Conservation (phyloP, 148 eudicot species). For the Cornus suecica region DNA sequence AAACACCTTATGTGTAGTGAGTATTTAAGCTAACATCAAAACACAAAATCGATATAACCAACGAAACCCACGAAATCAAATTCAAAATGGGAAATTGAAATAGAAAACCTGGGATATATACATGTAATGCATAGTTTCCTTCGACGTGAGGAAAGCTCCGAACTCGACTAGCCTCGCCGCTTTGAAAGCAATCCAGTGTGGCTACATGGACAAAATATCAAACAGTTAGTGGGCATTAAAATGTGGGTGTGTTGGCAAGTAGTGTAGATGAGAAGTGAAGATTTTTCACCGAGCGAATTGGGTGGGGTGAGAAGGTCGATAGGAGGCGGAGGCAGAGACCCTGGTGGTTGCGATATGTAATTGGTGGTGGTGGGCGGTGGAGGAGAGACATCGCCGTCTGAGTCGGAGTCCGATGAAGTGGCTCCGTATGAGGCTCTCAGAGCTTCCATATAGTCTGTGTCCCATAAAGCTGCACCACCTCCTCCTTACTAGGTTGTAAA, state of each 20-base stretch:
- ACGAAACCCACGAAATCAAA: not conserved
- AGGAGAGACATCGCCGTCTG: conserved; percentile 25
- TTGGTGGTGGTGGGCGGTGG: conserved; percentile 1
- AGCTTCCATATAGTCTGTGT: conserved; percentile 57
- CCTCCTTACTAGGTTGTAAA: not conserved
- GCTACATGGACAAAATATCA: conserved; percentile 36
- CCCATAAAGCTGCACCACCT: not conserved
- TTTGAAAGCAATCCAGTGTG: conserved; percentile 32
- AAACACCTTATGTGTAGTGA: too few species aligned
- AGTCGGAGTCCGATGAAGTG: conserved; percentile 50
- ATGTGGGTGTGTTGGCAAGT: not conserved
- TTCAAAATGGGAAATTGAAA: not conserved
- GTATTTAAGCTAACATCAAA: too few species aligned
- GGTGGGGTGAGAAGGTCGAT: conserved; percentile 68
- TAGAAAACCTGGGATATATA: conserved; percentile 69
- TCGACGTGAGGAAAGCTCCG: conserved; percentile 89
- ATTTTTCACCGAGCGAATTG: conserved; percentile 42
- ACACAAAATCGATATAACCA: too few species aligned
- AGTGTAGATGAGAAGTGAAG: conserved; percentile 4
- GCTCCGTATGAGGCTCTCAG: conserved; percentile 72
- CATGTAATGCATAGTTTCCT: conserved; percentile 90
- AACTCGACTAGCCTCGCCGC: conserved; percentile 43
- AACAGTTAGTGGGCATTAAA: conserved; percentile 24
- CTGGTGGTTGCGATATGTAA: not conserved
- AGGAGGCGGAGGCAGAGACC: conserved; percentile 78